These are phyloP conservation scores for Trichoderma atroviride DNA, from an alignment of 2,329 filamentous ascomycete genomes.

Conservation along the genomic window DNA sequence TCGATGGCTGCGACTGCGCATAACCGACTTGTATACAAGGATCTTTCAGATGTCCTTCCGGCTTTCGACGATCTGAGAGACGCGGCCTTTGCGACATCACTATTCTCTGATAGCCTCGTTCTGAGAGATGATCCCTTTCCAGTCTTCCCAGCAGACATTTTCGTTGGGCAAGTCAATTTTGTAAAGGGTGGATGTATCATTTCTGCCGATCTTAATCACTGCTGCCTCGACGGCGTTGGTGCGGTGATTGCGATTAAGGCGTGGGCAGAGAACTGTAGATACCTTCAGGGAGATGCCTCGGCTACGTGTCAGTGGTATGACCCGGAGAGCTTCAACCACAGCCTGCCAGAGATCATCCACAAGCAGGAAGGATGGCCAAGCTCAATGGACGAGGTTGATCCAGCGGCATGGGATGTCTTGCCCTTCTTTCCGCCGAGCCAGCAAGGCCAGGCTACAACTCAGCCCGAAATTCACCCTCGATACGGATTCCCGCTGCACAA, in stretches of 20 bases:
- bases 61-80: constrained; percentile 34
- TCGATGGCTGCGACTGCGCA: background rate
- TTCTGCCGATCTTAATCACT: constrained; percentile 34
- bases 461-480: constrained; percentile 21
- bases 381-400: constrained; percentile 34
- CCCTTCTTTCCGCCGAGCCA: background rate
- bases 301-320: constrained; percentile 36
- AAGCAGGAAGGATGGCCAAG: constrained; percentile 33
- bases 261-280: constrained; percentile 39
- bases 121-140: constrained; percentile 33
- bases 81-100: constrained; percentile 34
- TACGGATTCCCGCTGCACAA: constrained; percentile 35
- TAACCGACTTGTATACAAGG: background rate
- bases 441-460: background rate
- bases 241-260: constrained; percentile 36
- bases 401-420: constrained; percentile 29
- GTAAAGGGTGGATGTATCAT: constrained; percentile 38
- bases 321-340: constrained; percentile 38
- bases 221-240: constrained; percentile 37
- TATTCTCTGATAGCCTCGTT: constrained; percentile 36
- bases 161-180: constrained; percentile 39
- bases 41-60: constrained; percentile 33
- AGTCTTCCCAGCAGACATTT: constrained; percentile 35
- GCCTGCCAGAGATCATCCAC: constrained; percentile 35
- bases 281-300: constrained; percentile 33